Percentiles rank a stretch among this genome's conserved stretches.
phyloP scores from a whole-genome alignment of 1,284 basidiomycete genomes.

The Wallemia mellicola region DNA sequence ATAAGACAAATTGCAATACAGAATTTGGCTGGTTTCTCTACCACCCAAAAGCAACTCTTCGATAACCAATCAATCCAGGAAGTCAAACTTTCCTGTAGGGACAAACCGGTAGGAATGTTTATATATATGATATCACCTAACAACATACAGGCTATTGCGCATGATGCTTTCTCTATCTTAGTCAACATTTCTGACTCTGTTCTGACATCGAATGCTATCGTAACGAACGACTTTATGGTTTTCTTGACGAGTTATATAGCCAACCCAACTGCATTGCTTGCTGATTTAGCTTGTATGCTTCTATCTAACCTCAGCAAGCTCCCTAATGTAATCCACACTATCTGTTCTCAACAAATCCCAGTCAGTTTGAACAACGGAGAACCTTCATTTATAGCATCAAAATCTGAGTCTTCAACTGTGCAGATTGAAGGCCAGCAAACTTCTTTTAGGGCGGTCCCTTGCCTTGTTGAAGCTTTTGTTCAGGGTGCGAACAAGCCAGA shows the following conservation, averaged over 20 bases:
- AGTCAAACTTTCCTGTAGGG: constrained; percentile 35
- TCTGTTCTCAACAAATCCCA: constrained; percentile 36
- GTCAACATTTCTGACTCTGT: constrained; percentile 78
- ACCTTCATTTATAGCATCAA: background rate
- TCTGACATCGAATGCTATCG: constrained; percentile 33
- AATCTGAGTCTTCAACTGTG: background rate
- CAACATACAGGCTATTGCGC: constrained; percentile 26
- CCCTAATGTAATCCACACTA: constrained; percentile 30
- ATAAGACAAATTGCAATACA: constrained; percentile 60
- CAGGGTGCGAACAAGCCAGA: constrained; percentile 28
- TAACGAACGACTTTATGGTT: constrained; percentile 40
- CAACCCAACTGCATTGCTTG: constrained; percentile 58
- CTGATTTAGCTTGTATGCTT: constrained; percentile 85
- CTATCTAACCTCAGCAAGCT: constrained; percentile 76
- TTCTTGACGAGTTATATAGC: constrained; percentile 78
- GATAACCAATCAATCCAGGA: constrained; percentile 26
- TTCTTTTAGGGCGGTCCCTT: constrained; percentile 30
- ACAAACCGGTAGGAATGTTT: constrained; percentile 20
- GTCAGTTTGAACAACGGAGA: constrained; percentile 20
- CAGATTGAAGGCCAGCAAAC: background rate
- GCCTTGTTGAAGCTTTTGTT: constrained; percentile 59
- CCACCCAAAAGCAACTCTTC: constrained; percentile 15
- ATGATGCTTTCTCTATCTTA: constrained; percentile 77
- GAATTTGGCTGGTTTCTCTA: constrained; percentile 51
- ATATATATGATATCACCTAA: constrained; percentile 2